Evolutionary conservation across 179 eudicot genomes (phyloP).

Genomic region (Spergularia azorica): DNA sequence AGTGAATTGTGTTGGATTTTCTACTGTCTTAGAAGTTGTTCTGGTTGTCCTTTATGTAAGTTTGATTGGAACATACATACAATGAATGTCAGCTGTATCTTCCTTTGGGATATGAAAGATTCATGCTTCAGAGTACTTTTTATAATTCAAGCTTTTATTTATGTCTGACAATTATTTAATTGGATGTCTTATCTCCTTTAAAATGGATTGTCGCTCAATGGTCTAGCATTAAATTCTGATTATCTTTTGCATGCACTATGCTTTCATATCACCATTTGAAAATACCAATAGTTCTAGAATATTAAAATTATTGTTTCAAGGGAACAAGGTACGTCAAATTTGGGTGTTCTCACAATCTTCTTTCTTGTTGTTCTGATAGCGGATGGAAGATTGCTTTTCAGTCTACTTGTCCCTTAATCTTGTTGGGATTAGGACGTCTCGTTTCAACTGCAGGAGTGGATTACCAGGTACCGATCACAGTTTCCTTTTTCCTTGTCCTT

Average conservation of each 20-base stretch:
- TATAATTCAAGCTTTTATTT: neutral
- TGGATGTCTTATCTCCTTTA: neutral
- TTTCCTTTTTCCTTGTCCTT: neutral
- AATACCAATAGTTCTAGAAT: neutral
- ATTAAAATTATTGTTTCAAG: neutral
- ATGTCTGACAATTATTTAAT: neutral
- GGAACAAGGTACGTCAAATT: neutral
- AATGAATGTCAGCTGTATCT: neutral
- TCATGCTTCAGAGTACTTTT: neutral
- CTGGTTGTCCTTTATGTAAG: neutral
- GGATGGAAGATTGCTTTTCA: constrained; percentile 55
- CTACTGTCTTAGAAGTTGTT: neutral
- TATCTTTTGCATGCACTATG: neutral
- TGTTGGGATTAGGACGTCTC: constrained; percentile 81
- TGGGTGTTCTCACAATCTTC: constrained; percentile 5
- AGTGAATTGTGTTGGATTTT: neutral
- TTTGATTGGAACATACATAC: neutral
- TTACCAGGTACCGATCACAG: constrained; percentile 66
- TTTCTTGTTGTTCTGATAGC: constrained; percentile 35
- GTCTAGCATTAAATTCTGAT: neutral
- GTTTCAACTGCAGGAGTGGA: constrained; percentile 70
- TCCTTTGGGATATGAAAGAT: neutral
- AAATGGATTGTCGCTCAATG: neutral
- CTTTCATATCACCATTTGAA: constrained; percentile 1
- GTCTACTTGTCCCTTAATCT: constrained; percentile 71